Conservation (phyloP, 495 filamentous ascomycete species). For the Aspergillus saccharolyticus region DNA sequence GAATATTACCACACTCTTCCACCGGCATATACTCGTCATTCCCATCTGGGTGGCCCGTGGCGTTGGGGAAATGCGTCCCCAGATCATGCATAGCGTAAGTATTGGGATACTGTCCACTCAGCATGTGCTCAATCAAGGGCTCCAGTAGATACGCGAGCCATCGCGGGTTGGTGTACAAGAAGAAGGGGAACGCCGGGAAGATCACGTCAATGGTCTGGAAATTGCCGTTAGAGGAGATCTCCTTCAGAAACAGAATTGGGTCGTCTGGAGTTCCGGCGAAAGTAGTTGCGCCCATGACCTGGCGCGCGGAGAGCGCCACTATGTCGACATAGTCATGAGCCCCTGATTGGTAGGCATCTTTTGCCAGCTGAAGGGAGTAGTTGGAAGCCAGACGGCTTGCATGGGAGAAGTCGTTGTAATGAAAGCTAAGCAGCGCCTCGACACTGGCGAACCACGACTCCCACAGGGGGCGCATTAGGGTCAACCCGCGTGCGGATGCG, state of each 20-base stretch:
- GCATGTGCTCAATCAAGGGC: slow-evolving; percentile 83
- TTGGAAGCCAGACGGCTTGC: slow-evolving; percentile 62
- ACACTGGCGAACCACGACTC: slow-evolving; percentile 61
- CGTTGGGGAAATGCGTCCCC: slow-evolving; percentile 83
- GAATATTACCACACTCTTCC: slow-evolving; percentile 93
- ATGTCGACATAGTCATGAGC: slow-evolving; percentile 65
- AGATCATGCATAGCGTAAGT: slow-evolving; percentile 92
- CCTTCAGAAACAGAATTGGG: slow-evolving; percentile 86
- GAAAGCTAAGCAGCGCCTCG: slow-evolving; percentile 64
- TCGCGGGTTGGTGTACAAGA: slow-evolving; percentile 86
- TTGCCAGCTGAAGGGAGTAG: slow-evolving; percentile 72
- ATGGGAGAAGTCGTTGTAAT: slow-evolving; percentile 67
- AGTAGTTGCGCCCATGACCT: slow-evolving; percentile 83
- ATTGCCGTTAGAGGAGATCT: slow-evolving; percentile 93
- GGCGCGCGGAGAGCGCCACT: slow-evolving; percentile 80
- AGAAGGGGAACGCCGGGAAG: slow-evolving; percentile 92
- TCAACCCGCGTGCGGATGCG: slow-evolving; percentile 75
- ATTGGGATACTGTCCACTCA: slow-evolving; percentile 88
- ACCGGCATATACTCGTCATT: slow-evolving; percentile 95
- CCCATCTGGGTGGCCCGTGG: slow-evolving; percentile 84
- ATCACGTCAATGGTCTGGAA: slow-evolving; percentile 97
- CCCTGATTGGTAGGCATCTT: slow-evolving; percentile 61
- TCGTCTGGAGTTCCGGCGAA: slow-evolving; percentile 83
- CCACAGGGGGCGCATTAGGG: slow-evolving; percentile 84
- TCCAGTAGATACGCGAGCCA: slow-evolving; percentile 91